phyloP scores from a whole-genome alignment of 179 eudicot species.

The Beta corolliflora region DNA sequence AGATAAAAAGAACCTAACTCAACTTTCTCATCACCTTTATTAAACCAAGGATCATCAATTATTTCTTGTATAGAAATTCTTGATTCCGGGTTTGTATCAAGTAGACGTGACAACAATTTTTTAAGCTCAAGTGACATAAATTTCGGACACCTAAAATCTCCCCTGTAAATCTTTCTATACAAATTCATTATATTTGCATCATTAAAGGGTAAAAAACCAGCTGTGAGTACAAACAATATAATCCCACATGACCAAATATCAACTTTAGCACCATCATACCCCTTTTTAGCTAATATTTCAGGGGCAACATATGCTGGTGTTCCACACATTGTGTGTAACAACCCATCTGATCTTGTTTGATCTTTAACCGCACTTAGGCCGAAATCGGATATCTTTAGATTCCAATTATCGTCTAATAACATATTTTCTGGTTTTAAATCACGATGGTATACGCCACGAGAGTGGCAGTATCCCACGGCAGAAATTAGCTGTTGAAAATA shows the following conservation, averaged over 20 bases:
- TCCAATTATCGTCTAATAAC: slow-evolving; percentile 42
- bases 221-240: slow-evolving; percentile 35
- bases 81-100: slow-evolving; percentile 40
- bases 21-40: slow-evolving; percentile 25
- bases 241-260: slow-evolving; percentile 54
- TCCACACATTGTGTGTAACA: slow-evolving; percentile 44
- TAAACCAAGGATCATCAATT: slow-evolving; percentile 40
- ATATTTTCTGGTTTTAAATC: slow-evolving; percentile 49
- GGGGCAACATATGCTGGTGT: slow-evolving; percentile 57
- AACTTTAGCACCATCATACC: slow-evolving; percentile 42
- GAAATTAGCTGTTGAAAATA: slow-evolving; percentile 78
- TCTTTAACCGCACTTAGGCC: slow-evolving; percentile 41
- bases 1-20: slow-evolving; percentile 19
- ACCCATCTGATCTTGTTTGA: slow-evolving; percentile 26
- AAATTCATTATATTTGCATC: slow-evolving; percentile 43
- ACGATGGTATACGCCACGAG: slow-evolving; percentile 49
- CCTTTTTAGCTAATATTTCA: slow-evolving; percentile 43
- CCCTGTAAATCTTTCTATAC: slow-evolving; percentile 41
- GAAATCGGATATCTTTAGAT: slow-evolving; percentile 39
- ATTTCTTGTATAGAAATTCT: slow-evolving; percentile 41
- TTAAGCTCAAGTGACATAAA: slow-evolving; percentile 38
- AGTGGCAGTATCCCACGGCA: slow-evolving; percentile 72
- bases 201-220: slow-evolving; percentile 44
- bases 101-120: slow-evolving; percentile 25
- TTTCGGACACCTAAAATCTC: slow-evolving; percentile 40